phyloP scores from a whole-genome alignment of 208 protist species.

The Leishmania martiniquensis region DNA sequence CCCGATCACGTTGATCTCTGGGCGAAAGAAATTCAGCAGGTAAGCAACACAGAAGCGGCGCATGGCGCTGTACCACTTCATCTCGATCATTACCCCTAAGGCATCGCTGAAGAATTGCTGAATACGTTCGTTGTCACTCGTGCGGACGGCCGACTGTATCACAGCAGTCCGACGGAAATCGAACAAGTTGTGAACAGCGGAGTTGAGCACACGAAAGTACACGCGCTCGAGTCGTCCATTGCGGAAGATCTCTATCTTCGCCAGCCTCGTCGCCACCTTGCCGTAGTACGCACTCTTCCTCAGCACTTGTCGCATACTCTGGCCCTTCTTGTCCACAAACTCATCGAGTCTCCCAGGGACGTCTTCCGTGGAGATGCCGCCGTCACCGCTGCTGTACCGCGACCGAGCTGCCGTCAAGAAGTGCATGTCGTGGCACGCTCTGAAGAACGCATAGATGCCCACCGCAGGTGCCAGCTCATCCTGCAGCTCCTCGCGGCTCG shows the following conservation, averaged over 20 bases:
- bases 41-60: slow-evolving; percentile 32
- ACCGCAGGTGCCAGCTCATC: slow-evolving; percentile 57
- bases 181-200: slow-evolving; percentile 46
- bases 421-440: slow-evolving; percentile 62
- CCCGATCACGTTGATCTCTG: slow-evolving; percentile 42
- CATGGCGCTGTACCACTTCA: slow-evolving; percentile 52
- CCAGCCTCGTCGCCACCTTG: slow-evolving; percentile 46
- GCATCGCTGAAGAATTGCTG: slow-evolving; percentile 55
- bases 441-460: slow-evolving; percentile 71
- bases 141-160: slow-evolving; percentile 47
- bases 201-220: slow-evolving; percentile 66
- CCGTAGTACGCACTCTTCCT: slow-evolving; percentile 41
- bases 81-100: slow-evolving; percentile 53
- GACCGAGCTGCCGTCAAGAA: slow-evolving; percentile 20
- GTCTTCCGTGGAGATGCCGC: slow-evolving; percentile 4
- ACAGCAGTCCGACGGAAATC: slow-evolving; percentile 31
- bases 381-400: neutral
- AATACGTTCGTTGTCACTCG: slow-evolving; percentile 64
- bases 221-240: slow-evolving; percentile 58
- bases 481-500: slow-evolving; percentile 46
- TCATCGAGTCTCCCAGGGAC: slow-evolving; percentile 26
- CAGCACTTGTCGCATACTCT: slow-evolving; percentile 52
- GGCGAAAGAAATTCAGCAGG: slow-evolving; percentile 48
- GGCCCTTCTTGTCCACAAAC: slow-evolving; percentile 54
- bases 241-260: slow-evolving; percentile 66